Evolutionary conservation across 495 filamentous ascomycete species (phyloP).

Genomic region (Filosporella fistucella): DNA sequence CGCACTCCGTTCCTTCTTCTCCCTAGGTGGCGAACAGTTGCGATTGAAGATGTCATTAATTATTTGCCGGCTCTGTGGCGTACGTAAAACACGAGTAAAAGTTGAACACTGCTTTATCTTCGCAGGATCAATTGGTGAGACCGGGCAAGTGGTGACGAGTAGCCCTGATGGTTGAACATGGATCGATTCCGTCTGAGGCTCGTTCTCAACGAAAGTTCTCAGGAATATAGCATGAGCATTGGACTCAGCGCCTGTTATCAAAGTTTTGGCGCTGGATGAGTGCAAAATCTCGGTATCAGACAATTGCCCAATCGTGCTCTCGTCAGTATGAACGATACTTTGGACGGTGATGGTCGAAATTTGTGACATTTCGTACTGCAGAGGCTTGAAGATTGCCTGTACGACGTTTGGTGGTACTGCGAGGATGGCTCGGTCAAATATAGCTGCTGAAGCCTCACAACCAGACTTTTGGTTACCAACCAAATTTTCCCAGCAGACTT

Average conservation of each 20-base stretch:
- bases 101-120: too few species aligned
- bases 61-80: constrained; percentile 23
- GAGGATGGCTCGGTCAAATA: constrained; percentile 38
- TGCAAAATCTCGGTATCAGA: too few species aligned
- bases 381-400: constrained; percentile 36
- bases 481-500: too few species aligned
- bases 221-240: too few species aligned
- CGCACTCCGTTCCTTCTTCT: not conserved
- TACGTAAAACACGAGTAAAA: constrained; percentile 35
- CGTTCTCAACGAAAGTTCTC: too few species aligned
- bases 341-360: constrained; percentile 40
- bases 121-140: constrained; percentile 17
- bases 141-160: constrained; percentile 29
- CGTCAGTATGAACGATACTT: constrained; percentile 40
- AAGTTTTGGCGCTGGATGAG: too few species aligned
- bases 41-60: constrained; percentile 14
- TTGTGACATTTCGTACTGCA: constrained; percentile 27
- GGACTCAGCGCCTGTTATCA: too few species aligned
- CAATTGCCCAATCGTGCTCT: too few species aligned
- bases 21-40: constrained; percentile 4
- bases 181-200: constrained; percentile 26
- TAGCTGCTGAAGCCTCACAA: too few species aligned
- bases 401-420: constrained; percentile 42
- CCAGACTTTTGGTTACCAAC: too few species aligned
- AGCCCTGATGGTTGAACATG: constrained; percentile 27